A percentile compares a stretch with the other conserved stretches of the same genome.
These are phyloP conservation scores for Beauveria sp. DNA, from an alignment of 2,329 filamentous ascomycete genomes.

Conservation along the genomic window DNA sequence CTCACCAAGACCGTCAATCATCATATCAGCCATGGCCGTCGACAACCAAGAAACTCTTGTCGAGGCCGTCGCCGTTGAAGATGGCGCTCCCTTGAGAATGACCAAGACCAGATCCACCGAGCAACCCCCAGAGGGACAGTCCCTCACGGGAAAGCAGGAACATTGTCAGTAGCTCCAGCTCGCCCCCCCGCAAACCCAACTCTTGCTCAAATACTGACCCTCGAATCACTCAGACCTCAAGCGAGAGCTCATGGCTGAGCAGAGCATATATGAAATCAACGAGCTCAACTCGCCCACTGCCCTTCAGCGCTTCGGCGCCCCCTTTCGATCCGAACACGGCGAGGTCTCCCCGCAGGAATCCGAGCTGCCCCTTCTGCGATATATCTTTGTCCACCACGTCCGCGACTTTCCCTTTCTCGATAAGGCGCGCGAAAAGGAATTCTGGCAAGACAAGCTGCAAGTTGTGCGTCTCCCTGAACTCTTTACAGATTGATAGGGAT, in stretches of 20 bases:
- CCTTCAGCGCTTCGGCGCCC: conserved; percentile 87
- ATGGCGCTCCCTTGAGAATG: conserved; percentile 12
- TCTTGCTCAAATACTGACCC: conserved; percentile 9
- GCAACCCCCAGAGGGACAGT: conserved; percentile 33
- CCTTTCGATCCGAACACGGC: conserved; percentile 85
- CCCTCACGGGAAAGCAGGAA: conserved; percentile 90
- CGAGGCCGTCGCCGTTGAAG: conserved; percentile 16
- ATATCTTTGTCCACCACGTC: conserved; percentile 96
- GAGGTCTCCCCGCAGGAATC: conserved; percentile 92
- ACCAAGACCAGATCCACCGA: conserved; percentile 15
- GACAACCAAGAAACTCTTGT: conserved; percentile 19
- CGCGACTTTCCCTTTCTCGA: conserved; percentile 97
- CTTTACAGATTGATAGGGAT: neutral
- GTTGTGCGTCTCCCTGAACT: conserved; percentile 51
- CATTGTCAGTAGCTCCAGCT: conserved; percentile 61
- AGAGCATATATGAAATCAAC: conserved; percentile 82
- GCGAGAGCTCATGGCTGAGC: conserved; percentile 83
- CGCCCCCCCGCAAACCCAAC: neutral
- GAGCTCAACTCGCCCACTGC: conserved; percentile 94
- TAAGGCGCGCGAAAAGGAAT: conserved; percentile 95
- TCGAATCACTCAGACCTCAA: conserved; percentile 64
- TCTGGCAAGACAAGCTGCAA: conserved; percentile 98
- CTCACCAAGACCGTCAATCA: neutral
- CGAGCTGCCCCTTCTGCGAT: conserved; percentile 85
- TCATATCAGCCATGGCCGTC: conserved; percentile 20